phyloP scores from a whole-genome alignment of 345 rosid species.

The Melaleuca quinquenervia region DNA sequence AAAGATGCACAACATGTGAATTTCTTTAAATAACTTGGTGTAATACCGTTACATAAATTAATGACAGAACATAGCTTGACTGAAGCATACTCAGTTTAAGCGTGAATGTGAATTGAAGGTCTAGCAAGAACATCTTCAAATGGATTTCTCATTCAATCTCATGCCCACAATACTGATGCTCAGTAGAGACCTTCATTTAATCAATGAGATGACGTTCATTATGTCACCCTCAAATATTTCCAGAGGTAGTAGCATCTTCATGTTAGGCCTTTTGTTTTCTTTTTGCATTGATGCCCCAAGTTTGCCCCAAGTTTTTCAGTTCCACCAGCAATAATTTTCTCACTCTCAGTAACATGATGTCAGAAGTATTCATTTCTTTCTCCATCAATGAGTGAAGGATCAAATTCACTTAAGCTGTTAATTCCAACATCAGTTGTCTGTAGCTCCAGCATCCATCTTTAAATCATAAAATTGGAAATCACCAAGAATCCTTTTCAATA shows the following conservation, averaged over 20 bases:
- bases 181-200: background rate
- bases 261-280: background rate
- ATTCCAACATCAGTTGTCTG: background rate
- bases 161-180: background rate
- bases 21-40: background rate
- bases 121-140: background rate
- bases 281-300: background rate
- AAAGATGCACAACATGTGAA: background rate
- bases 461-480: background rate
- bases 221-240: background rate
- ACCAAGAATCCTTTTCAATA: background rate
- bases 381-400: background rate
- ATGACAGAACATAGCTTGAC: background rate
- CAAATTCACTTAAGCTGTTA: background rate
- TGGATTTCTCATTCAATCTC: background rate
- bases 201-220: background rate
- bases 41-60: background rate
- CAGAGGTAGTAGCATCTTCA: background rate
- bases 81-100: background rate
- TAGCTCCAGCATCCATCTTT: background rate
- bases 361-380: background rate
- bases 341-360: background rate
- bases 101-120: background rate
- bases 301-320: background rate
- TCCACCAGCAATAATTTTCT: background rate